Evolutionary conservation across 2,329 filamentous ascomycete species (phyloP).

Genomic region (Paraphoma chrysanthemicola): DNA sequence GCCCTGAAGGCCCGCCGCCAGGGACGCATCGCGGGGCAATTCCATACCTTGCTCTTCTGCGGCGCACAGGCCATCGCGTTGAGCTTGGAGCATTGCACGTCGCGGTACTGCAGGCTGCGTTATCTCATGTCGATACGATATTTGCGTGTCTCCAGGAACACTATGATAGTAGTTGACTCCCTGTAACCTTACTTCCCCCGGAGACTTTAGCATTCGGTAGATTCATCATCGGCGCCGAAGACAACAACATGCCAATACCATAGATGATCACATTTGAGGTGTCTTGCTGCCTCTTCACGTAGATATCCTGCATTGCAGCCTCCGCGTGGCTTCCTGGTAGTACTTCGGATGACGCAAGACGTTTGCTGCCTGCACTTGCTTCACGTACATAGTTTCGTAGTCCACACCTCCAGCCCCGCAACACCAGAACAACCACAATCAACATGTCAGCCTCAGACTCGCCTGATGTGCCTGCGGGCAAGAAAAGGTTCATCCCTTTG

Average conservation of each 20-base stretch:
- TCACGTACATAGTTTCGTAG: slow-evolving; percentile 17
- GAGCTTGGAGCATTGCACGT: slow-evolving; percentile 8
- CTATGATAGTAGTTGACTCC: too few species aligned
- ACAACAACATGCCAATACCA: too few species aligned
- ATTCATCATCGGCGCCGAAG: too few species aligned
- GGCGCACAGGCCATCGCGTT: slow-evolving; percentile 28
- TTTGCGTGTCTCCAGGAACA: too few species aligned
- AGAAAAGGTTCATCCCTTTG: slow-evolving; percentile 49
- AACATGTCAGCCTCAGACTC: slow-evolving; percentile 39
- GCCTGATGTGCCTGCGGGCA: slow-evolving; percentile 38
- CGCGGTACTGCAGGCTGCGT: too few species aligned
- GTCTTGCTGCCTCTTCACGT: background rate
- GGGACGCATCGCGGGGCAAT: slow-evolving; percentile 28
- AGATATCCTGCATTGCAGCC: background rate
- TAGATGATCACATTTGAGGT: background rate
- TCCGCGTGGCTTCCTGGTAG: background rate
- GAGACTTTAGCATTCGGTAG: too few species aligned
- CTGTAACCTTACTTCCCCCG: too few species aligned
- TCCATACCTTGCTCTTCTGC: slow-evolving; percentile 5
- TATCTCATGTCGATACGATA: too few species aligned
- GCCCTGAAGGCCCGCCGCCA: slow-evolving; percentile 18
- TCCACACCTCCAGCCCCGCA: slow-evolving; percentile 10
- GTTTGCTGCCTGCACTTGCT: slow-evolving; percentile 24
- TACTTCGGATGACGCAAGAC: slow-evolving; percentile 5
- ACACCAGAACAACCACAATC: slow-evolving; percentile 11